Evolutionary conservation across 192 early-diverging fungal genomes (phyloP), one percentile per base, ranked within the genome.

Genomic region (Phlyctochytrium bullatum): DNA sequence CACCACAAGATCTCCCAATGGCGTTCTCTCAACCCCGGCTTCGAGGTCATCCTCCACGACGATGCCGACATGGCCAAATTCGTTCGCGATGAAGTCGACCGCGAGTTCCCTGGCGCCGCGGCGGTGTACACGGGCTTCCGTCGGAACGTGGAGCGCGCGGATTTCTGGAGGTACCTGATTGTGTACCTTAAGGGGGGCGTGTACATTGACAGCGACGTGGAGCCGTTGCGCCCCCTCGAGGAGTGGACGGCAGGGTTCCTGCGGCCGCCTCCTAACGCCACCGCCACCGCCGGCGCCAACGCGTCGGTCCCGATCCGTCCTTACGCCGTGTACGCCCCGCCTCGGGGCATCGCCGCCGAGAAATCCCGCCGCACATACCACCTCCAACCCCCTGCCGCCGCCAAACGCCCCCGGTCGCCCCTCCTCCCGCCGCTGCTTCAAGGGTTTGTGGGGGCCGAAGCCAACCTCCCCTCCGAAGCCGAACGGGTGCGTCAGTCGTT

Each of bases 131-230:
- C 10, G 20, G 6, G 10, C 20, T 47, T 47, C 10, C 6, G 20
- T 6, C 6, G 20, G 36, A 62, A 63, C 59, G 65, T 73, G 17
- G 64, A 62, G 52, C 58, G 66, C 4, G 65, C 72, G 25, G 72
- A 73, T 31, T 66, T 73, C 34, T 52, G 23, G 2, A 59, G 76
- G 40, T 77, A 77, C 59, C 34, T 76, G 54, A 60, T 78, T 36
- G 56, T 78, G 60, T 59, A 36, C 27, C 28, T 53, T 10, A 67
- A 66, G 32, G 76, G 76, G 14, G 76, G 76, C 28, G 59, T 78
- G 2, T 78, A 78, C 52, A 61, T 62, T 30, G 76, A 78, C 52
- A 59, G 66, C 51, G 76, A 78, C 36, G 68, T 73, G 6, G 25
- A 23, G 10, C 40, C 40, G 40, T 20, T 47, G 40, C 6, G 40